Evolutionary conservation across 164 flowering plant species (phyloP), one percentile per base, ranked within the genome.

Genomic region (Protea cynaroides): DNA sequence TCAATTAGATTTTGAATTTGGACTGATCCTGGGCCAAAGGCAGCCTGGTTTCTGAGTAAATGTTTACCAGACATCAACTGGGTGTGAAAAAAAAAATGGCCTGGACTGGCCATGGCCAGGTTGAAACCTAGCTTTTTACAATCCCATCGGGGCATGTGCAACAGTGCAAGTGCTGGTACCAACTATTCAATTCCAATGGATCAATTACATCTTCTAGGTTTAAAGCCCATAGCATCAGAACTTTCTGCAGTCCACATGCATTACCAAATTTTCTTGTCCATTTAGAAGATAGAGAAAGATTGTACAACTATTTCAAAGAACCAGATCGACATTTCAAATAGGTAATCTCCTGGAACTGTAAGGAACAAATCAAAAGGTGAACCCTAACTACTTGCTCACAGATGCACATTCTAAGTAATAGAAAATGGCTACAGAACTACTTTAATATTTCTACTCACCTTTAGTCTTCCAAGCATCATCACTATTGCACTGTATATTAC

Each of bases 401-500:
- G 65, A 8, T 24, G 52, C 21, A 60, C 22, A 13, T 37, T 61
- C 49, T 11, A 71, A 18, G n/a, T 44, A 34, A 8, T 50, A 50
- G 29, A 62, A 23, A 40, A 59, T 60, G 6, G 38, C 12, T 0
- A 43, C 21, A n/a, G 44, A 25, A 65, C 7, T 21, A 23, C 15
- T 66, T 7, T 4, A 25, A 59, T 4, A 36, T 44, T 37, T 52
- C 14, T 22, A 68, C 71, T n/a, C 67, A 92, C 99, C 97, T 95
- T 88, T 56, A 91, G 74, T 72, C 86, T 86, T 69, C 99, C 99
- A 56, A 92, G 94, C 74, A 76, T 68, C 97, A 92, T 92, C 3
- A 92, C 92, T 43, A 81, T 19, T 47, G 83, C 82, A 70, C 97
- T 88, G 69, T 81, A 83, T 22, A 80, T 4, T 7, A 95, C 90